phyloP scores from a whole-genome alignment of 1,284 basidiomycete genomes.

The Peniophora sp. region DNA sequence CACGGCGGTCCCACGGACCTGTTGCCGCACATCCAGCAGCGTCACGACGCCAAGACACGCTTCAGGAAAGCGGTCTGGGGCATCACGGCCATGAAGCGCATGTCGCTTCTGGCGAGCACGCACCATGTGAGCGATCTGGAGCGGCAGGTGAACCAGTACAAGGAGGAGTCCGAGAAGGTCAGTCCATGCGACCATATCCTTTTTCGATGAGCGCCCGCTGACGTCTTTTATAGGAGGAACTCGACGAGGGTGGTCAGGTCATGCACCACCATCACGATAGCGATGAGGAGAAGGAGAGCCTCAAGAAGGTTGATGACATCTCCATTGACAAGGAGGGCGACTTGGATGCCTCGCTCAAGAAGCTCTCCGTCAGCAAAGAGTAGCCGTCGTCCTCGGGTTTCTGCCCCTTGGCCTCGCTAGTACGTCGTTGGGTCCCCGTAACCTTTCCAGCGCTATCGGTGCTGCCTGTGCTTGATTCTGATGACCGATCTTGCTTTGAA shows the following conservation, averaged over 20 bases:
- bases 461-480: no score
- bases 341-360: slow-evolving; percentile 14
- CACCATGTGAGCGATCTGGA: slow-evolving; percentile 45
- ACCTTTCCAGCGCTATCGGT: no score
- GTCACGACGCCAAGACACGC: slow-evolving; percentile 81
- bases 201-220: neutral
- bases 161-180: slow-evolving; percentile 74
- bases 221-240: slow-evolving; percentile 17
- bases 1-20: slow-evolving; percentile 71
- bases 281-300: slow-evolving; percentile 12
- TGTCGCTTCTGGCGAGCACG: slow-evolving; percentile 47
- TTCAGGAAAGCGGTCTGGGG: slow-evolving; percentile 84
- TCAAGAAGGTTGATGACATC: slow-evolving; percentile 22
- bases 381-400: no score
- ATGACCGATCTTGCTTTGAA: no score
- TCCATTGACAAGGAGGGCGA: slow-evolving; percentile 14
- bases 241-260: slow-evolving; percentile 25
- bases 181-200: slow-evolving; percentile 10
- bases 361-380: slow-evolving; percentile 9
- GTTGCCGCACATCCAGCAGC: slow-evolving; percentile 82
- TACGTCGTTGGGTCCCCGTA: no score
- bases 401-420: no score
- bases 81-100: slow-evolving; percentile 78
- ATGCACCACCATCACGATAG: slow-evolving; percentile 37
- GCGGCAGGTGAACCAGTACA: slow-evolving; percentile 62